Percentiles rank a stretch among this genome's conserved stretches.
Conservation (phyloP, 2,329 filamentous ascomycete genomes). For the Lachnellula cervina region DNA sequence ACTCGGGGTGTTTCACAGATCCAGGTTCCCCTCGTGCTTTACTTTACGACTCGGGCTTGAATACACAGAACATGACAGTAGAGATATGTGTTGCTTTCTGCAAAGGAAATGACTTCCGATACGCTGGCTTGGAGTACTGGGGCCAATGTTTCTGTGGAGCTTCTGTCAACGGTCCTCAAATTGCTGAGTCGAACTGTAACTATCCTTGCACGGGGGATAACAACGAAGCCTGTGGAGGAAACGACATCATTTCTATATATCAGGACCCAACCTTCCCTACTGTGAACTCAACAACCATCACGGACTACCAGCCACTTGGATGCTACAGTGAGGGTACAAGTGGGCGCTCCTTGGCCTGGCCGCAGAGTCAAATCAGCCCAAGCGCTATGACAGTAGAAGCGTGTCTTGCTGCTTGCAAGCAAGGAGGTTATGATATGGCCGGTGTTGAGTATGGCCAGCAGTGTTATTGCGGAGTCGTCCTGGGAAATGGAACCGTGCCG, state of each 20-base stretch:
- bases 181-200: slow-evolving; percentile 23
- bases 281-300: slow-evolving; percentile 25
- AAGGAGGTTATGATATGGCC: slow-evolving; percentile 34
- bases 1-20: slow-evolving; percentile 33
- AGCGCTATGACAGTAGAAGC: slow-evolving; percentile 31
- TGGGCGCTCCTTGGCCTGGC: slow-evolving; percentile 28
- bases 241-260: slow-evolving; percentile 28
- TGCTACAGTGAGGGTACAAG: slow-evolving; percentile 37
- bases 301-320: slow-evolving; percentile 31
- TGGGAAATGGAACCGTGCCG: slow-evolving; percentile 28
- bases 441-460: slow-evolving; percentile 36
- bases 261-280: slow-evolving; percentile 33
- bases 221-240: slow-evolving; percentile 25
- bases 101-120: slow-evolving; percentile 35
- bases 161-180: slow-evolving; percentile 30
- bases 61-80: slow-evolving; percentile 32
- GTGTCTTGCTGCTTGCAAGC: slow-evolving; percentile 36
- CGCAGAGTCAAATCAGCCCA: slow-evolving; percentile 30
- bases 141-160: slow-evolving; percentile 31
- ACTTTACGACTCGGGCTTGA: slow-evolving; percentile 25
- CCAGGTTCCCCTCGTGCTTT: slow-evolving; percentile 26
- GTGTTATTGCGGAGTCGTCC: slow-evolving; percentile 38
- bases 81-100: slow-evolving; percentile 34
- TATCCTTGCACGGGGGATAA: slow-evolving; percentile 24
- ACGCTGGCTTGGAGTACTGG: slow-evolving; percentile 32